Evolutionary conservation across 2,329 filamentous ascomycete genomes (phyloP), one percentile per base, ranked within the genome.

Genomic region (Claviceps monticola): DNA sequence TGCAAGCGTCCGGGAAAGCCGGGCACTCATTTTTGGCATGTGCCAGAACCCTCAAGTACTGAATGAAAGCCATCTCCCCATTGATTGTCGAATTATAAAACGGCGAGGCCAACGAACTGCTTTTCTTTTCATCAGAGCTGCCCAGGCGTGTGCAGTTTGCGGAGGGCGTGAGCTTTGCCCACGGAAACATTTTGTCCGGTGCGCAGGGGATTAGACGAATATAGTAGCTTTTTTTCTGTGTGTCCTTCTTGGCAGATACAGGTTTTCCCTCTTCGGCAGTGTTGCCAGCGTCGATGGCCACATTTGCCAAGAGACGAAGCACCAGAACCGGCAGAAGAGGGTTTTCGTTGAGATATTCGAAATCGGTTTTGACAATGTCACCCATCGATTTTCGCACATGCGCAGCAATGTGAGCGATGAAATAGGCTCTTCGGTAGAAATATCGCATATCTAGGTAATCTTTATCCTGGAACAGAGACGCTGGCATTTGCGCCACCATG

Each of bases 381-480:
- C 70, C 71, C 46, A 82, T 67, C 3, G 76, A 69, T 39, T 76
- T 72, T 56, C 81, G 80, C 50, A 97, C 71, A 4, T 78, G 81
- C 34, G 80, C 81, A 14, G 88, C 82, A 52, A 97, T 72, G 57
- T 86, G 88, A 37, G 90, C 88, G 49, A 97, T 71, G 63, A 94
- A 97, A 67, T 91, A 97, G 13, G 93, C 86, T 56, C 90, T 76
- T 62, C 95, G 94, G 70, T 96, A 90, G 63, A 96, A 95, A 69
- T 95, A 97, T 55, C 93, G 81, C 72, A 93, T 78, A 65, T 95
- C 89, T 48, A 90, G 75, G 64, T 91, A 96, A 67, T 98, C 93
- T 68, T 97, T 97, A 45, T 94, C 87, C 62, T 95, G 88, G 61
- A 97, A 90, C 13, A 95, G 69, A 1, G 77, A 70, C 53, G 72